Base-by-base conservation (phyloP, 2,329 filamentous ascomycete genomes). In the Aspergillus viridinutans region DNA sequence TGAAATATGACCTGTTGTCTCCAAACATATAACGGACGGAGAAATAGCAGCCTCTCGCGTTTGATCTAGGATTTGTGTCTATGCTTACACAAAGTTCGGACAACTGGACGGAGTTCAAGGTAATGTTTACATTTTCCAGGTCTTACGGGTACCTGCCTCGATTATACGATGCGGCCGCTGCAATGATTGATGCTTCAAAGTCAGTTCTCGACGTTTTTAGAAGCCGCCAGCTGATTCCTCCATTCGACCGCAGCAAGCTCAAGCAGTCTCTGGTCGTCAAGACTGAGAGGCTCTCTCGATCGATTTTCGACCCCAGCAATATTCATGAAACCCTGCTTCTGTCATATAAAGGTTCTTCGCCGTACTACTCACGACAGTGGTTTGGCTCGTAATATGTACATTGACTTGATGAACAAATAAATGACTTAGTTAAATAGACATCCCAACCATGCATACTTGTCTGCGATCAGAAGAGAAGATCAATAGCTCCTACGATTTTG, bases 1-100 rank as follows among this genome's bases (percentile, higher is more conserved):
- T 97, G 67, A 94, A 92, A 72, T 96, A 93, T 65, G 92, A 97
- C 74, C 82, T 90, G 61, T 78, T 97, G 59, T 90, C 90, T 50
- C 92, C 92, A 2, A 96, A 96, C 78, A 86, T 96, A 62, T 96
- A 66, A 55, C 26, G 9, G 6, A 29, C 21, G 6, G 21, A 12
- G 32, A 25, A 50, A 58, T 43, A 47, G 26, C 23, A 38, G 53
- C 53, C 50, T 60, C 55, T 59, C 58, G 28, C 42, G 55, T 58
- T 17, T 38, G 2, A 38, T 38, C 32, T 38, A 17, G 32, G 17
- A 38, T 38, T 35, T 17, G 32, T 35, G 14, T 14, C 14, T 35
- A 2, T 38, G 7, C 14, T 17, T 38, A 38, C 14, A 38, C 5
- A 12, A 29, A 12, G 10, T 29, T 12, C 28, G 4, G 28, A 29